Base-by-base conservation (phyloP, 768 basidiomycete genomes). In the Boletus sp. region DNA sequence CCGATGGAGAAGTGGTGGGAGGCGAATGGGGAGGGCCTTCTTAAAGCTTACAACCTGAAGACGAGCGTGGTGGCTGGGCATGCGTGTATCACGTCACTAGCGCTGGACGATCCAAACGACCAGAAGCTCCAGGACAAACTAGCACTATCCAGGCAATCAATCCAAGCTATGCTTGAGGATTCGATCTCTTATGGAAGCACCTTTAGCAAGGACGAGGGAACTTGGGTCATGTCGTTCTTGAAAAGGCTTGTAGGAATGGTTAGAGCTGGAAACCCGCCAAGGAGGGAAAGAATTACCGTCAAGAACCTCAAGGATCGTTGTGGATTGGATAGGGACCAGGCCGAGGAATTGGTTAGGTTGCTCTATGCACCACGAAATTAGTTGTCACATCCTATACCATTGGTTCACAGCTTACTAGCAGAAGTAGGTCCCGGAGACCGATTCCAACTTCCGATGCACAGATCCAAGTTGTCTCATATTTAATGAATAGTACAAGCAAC, bases 1-100 rank as follows among this genome's bases (percentile, higher is more conserved):
- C 50, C 44, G 5, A 74, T 73, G 73, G 71, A 74, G 36, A 39
- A 53, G 9, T 74, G 74, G 73, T 74, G 73, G 73, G 49, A 46
- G 10, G n/a, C 11, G 29, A 63, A 74, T 24, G 55, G 59, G 7
- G 36, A 48, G 14, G 36, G 15, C 5, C 64, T 73, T 11, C 29
- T 64, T 7, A 53, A 44, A 39, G 37, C 42, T 51, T 47, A n/a
- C 28, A 29, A 50, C 8, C 35, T 68, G 46, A 59, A 52, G 40
- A 15, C 58, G 46, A 36, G 40, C 36, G 59, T 49, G 5, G 45
- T 59, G n/a, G 70, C 53, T 29, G 67, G 66, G 6, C 65, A 73
- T 45, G 70, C 70, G 5, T 73, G 72, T 37, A 63, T 74, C 35
- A 73, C 72, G 20, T 64, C 67, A 12, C 42, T 52, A 30, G 24